Conservation (phyloP, 805 yeast species). For the Candida ortonii region DNA sequence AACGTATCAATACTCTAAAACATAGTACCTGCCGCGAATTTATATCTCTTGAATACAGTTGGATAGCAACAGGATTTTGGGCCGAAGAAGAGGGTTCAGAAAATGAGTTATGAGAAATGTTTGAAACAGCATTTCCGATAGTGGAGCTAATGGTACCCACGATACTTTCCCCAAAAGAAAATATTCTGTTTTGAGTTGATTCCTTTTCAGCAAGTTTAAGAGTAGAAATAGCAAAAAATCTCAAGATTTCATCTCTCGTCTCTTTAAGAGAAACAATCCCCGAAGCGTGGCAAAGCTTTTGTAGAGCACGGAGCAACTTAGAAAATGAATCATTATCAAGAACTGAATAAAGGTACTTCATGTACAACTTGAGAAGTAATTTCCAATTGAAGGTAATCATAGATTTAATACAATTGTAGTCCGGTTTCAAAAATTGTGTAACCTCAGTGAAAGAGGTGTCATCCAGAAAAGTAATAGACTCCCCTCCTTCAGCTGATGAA, state of each 20-base stretch:
- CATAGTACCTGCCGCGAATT: constrained; percentile 71
- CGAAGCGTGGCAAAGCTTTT: constrained; percentile 76
- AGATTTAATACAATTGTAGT: constrained; percentile 18
- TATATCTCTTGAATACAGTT: constrained; percentile 41
- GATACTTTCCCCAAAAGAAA: constrained; percentile 48
- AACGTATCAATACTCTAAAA: constrained; percentile 71
- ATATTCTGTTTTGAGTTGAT: constrained; percentile 33
- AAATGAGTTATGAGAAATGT: constrained; percentile 17
- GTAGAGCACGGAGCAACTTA: constrained; percentile 65
- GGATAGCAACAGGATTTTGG: constrained; percentile 5
- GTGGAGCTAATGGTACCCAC: constrained; percentile 50
- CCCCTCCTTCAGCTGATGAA: constrained; percentile 6
- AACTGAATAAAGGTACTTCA: constrained; percentile 58
- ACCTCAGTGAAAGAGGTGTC: constrained; percentile 16
- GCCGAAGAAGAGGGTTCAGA: constrained; percentile 2
- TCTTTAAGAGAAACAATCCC: constrained; percentile 63
- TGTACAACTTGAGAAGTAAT: constrained; percentile 42
- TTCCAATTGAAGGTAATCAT: constrained; percentile 38
- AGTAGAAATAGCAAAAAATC: constrained; percentile 44
- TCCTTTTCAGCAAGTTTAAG: constrained; percentile 37
- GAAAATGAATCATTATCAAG: constrained; percentile 73
- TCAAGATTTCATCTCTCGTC: constrained; percentile 56
- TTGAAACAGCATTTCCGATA: constrained; percentile 36
- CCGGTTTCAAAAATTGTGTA: constrained; percentile 9
- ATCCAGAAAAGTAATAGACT: constrained; percentile 22